These are phyloP conservation scores for Ophiobolus disseminans DNA, from an alignment of 2,329 filamentous ascomycete species.

Conservation along the genomic window DNA sequence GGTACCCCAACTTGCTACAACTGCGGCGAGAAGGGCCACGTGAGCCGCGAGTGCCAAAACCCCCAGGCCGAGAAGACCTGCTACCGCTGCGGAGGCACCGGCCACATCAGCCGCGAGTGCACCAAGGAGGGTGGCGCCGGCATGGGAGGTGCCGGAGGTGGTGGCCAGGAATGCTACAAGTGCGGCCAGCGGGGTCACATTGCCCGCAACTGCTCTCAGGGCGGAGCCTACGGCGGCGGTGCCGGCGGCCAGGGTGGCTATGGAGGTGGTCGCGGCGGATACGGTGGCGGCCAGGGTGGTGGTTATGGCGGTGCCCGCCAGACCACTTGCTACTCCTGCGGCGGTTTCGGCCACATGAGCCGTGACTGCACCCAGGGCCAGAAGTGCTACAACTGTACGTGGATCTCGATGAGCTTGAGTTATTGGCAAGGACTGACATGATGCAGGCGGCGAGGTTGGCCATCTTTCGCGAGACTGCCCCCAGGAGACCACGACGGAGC, in stretches of 20 bases:
- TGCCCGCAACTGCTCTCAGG: slow-evolving; percentile 84
- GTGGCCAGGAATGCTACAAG: slow-evolving; percentile 85
- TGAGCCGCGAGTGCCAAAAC: slow-evolving; percentile 85
- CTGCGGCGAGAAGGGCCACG: slow-evolving; percentile 58
- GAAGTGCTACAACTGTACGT: slow-evolving; percentile 98
- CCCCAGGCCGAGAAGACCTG: slow-evolving; percentile 83
- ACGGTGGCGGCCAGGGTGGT: slow-evolving; percentile 56
- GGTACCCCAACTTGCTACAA: slow-evolving; percentile 58
- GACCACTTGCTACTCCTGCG: slow-evolving; percentile 94
- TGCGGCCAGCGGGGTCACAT: slow-evolving; percentile 97
- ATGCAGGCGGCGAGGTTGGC: slow-evolving; percentile 77
- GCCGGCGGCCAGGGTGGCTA: slow-evolving; percentile 54
- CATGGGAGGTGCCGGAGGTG: slow-evolving; percentile 53
- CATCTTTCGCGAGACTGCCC: slow-evolving; percentile 97
- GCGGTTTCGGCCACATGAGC: slow-evolving; percentile 95
- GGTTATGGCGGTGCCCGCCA: slow-evolving; percentile 52
- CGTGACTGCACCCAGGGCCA: slow-evolving; percentile 98
- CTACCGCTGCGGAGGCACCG: slow-evolving; percentile 78
- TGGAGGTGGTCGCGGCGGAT: slow-evolving; percentile 55
- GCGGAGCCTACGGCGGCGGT: slow-evolving; percentile 50
- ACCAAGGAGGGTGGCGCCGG: slow-evolving; percentile 59
- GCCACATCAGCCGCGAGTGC: slow-evolving; percentile 93
- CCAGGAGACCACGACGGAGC: slow-evolving; percentile 87
- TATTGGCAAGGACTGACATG: slow-evolving; percentile 30
- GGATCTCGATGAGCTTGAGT: not conserved